A percentile compares a stretch with the other conserved stretches of the same genome.
Evolutionary conservation across 495 filamentous ascomycete genomes (phyloP).

Genomic region (Aspergillus sparsus): DNA sequence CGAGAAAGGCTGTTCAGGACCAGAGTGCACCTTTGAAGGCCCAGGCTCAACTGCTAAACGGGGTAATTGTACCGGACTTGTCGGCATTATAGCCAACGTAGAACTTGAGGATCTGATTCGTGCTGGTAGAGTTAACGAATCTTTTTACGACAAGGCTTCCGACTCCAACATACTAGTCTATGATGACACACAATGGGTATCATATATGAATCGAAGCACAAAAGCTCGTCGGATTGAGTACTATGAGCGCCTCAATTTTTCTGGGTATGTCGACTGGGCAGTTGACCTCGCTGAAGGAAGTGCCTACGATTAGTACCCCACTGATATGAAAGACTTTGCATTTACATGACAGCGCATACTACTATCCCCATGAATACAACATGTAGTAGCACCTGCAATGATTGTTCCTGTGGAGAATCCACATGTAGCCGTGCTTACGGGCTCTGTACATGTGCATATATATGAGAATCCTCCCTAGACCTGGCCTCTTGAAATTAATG

Average conservation of each 20-base stretch:
- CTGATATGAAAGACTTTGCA: too few relatives aligned
- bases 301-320: too few relatives aligned
- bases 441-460: too few relatives aligned
- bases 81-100: conserved; percentile 32
- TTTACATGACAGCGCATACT: too few relatives aligned
- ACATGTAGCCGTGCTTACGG: too few relatives aligned
- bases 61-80: conserved; percentile 21
- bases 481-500: too few relatives aligned
- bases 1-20: conserved; percentile 19
- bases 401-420: too few relatives aligned
- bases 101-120: conserved; percentile 13
- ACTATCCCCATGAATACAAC: too few relatives aligned
- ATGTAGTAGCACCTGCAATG: too few relatives aligned
- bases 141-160: conserved; percentile 16
- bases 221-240: conserved; percentile 20
- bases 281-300: conserved; percentile 29
- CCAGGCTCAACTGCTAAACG: conserved; percentile 3
- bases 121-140: background rate
- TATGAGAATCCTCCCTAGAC: too few relatives aligned
- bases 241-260: conserved; percentile 34
- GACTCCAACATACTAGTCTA: conserved; percentile 46
- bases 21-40: conserved; percentile 13
- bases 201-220: conserved; percentile 39
- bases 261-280: conserved; percentile 46
- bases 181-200: conserved; percentile 44